Base-by-base conservation (phyloP, 2,329 filamentous ascomycete genomes). In the Bisporella sp. region DNA sequence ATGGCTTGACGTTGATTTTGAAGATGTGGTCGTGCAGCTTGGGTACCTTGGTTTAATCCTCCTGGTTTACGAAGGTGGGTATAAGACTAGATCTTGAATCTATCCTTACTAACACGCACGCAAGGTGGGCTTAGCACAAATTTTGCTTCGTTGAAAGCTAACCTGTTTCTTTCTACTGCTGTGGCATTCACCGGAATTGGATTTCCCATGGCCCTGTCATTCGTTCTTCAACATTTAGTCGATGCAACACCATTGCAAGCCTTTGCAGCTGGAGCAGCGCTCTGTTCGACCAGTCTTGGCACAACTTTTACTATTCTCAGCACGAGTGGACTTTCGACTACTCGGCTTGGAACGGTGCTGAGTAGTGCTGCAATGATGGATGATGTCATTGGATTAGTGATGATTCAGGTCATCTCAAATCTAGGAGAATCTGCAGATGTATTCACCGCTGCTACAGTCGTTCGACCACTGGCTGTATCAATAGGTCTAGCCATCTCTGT, bases 311-410 rank as follows among this genome's bases (percentile, higher is more conserved):
- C 79, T 0, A 74, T 85, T 4, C 67, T 85, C 0, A 21, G n/a
- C 7, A 73, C 73, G 2, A 65, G 84, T 8, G 69, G 69, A n/a
- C 63, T 69, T 2, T 81, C 75, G 6, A 68, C 6, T 3, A 21
- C 13, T 28, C 40, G 78, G 2, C 63, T 84, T 0, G 88, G 69
- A 50, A 81, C 68, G 6, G 78, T 93, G 0, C 72, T 90, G 0
- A 79, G 79, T 2, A 83, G 79, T 52, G 87, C 86, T 1, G 88
- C 87, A 0, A 87, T 93, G 79, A 79, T 93, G 69, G 88, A 93
- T 62, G 87, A 93, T 67, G 82, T 92, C 0, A 77, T 87, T 1
- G 87, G 86, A 0, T 69, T 92, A 7, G 79, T 91, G 6, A 85
- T 92, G 79, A 84, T 89, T 0, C 80, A 88, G 57, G 76, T 92